Base-by-base conservation (phyloP, 2,329 filamentous ascomycete genomes). In the Fusarium continuum region DNA sequence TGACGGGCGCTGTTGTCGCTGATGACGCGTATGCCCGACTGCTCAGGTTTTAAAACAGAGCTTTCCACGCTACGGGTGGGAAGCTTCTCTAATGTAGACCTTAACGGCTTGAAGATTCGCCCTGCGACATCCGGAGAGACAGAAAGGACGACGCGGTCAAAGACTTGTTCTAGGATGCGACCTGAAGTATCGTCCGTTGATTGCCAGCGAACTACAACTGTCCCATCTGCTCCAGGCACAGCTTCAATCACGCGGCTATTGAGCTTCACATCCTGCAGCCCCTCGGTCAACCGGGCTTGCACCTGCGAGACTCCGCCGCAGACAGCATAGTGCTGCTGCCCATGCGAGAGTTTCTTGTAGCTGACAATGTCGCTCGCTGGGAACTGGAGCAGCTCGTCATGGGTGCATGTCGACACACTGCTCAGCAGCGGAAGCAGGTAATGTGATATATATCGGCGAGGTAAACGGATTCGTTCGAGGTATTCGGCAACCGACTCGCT, bases 371-470 rank as follows among this genome's bases (percentile, higher is more conserved):
- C 84, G 38, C 75, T 78, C 2, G 84, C 85, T 0, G 84, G 84
- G 22, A 84, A 86, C 0, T 72, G 70, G 1, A 85, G 72, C 3
- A 86, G 70, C 25, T 79, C 76, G 3, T 76, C 72, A 49, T 86
- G 84, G 0, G 83, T 77, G 64, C 83, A 87, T 2, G 84, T 87
- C 5, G 80, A 79, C 7, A 86, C 82, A 55, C 79, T 79, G 44
- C 83, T 82, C 32, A 88, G 76, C 6, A 86, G 73, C 0, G 85
- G 85, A 0, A 87, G 72, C 8, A 88, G 68, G 64, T 87, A 87
- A 28, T 79, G 77, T 4, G 74, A 71, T 4, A 76, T 67, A 51
- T 84, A 86, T 23, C 78, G 77, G 6, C 70, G 72, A 0, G 85
- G 83, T 2, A 85, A 69, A 44, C 76, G 72, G 5, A 83, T 82